Evolutionary conservation across 169 alveolate species (phyloP).

Genomic region (Plasmodium inui): DNA sequence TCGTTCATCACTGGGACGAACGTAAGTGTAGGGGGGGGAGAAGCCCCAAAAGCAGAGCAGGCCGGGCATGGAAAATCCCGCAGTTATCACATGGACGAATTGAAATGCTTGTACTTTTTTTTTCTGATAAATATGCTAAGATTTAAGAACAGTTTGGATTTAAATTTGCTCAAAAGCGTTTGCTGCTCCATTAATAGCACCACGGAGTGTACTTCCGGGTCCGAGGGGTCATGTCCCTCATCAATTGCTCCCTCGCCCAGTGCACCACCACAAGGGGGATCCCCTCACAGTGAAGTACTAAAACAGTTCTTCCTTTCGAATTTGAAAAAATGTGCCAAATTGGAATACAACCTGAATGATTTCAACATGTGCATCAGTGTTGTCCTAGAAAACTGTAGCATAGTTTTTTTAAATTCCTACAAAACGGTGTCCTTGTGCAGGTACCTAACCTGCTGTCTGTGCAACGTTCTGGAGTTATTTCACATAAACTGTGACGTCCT

Average conservation of each 20-base stretch:
- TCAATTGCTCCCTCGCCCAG: not conserved
- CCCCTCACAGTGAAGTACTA: conserved; percentile 26
- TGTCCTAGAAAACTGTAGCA: conserved; percentile 44
- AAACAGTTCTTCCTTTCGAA: conserved; percentile 25
- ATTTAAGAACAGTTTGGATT: conserved; percentile 58
- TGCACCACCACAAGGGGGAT: not conserved
- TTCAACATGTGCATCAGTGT: conserved; percentile 17
- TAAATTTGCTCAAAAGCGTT: conserved; percentile 36
- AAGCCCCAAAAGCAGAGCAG: not conserved
- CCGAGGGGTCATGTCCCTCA: not conserved
- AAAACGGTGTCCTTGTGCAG: conserved; percentile 39
- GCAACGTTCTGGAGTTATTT: conserved; percentile 51
- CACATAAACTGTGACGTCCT: conserved; percentile 44
- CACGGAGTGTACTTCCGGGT: not conserved
- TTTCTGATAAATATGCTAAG: conserved; percentile 61
- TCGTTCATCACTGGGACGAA: not conserved
- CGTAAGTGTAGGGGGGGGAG: not conserved
- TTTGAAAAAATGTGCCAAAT: conserved; percentile 49
- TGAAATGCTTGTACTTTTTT: conserved; percentile 62
- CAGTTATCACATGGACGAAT: conserved; percentile 14
- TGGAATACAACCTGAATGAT: conserved; percentile 54
- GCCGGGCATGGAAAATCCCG: not conserved
- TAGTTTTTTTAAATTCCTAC: conserved; percentile 36
- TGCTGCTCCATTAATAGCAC: conserved; percentile 35
- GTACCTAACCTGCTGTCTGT: conserved; percentile 61